Percentiles rank a stretch among this genome's conserved stretches.
Evolutionary conservation across 179 eudicot species (phyloP).

Genomic region (Carnegiea gigantea): DNA sequence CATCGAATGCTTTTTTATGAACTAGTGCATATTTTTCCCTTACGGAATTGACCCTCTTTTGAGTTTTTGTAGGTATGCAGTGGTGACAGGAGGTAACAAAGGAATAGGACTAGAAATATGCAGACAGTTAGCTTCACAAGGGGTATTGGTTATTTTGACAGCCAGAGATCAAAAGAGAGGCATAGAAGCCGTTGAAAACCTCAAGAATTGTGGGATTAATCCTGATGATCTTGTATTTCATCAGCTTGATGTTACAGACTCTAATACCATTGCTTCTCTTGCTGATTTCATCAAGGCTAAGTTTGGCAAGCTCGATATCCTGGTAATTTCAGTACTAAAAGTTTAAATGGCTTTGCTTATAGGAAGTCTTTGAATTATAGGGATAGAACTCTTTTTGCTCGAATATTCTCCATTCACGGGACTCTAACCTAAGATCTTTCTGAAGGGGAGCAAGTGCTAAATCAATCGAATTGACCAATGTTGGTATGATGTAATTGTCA

Average conservation of each 20-base stretch:
- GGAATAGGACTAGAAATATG: conserved; percentile 57
- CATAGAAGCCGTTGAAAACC: conserved; percentile 39
- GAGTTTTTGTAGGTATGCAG: conserved; percentile 34
- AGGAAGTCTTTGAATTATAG: too few relatives aligned
- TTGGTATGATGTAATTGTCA: not conserved
- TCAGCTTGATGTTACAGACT: conserved; percentile 39
- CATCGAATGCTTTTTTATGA: too few relatives aligned
- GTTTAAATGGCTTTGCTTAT: too few relatives aligned
- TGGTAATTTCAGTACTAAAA: conserved; percentile 28
- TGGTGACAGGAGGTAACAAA: conserved; percentile 53
- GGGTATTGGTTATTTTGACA: conserved; percentile 39
- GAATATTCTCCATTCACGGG: too few relatives aligned
- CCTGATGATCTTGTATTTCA: conserved; percentile 32
- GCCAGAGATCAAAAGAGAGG: conserved; percentile 50
- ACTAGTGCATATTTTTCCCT: too few relatives aligned
- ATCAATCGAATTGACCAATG: not conserved
- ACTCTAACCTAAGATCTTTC: too few relatives aligned
- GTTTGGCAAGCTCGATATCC: conserved; percentile 46
- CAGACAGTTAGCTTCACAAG: conserved; percentile 51
- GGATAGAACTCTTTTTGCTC: too few relatives aligned
- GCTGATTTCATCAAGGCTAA: conserved; percentile 32
- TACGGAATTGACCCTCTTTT: not conserved
- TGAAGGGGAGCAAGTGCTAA: not conserved
- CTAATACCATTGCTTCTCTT: conserved; percentile 29
- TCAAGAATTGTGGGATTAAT: conserved; percentile 27